Evolutionary conservation across 192 early-diverging fungal species (phyloP), one percentile per base, ranked within the genome.

Genomic region (Coemansia sp.): DNA sequence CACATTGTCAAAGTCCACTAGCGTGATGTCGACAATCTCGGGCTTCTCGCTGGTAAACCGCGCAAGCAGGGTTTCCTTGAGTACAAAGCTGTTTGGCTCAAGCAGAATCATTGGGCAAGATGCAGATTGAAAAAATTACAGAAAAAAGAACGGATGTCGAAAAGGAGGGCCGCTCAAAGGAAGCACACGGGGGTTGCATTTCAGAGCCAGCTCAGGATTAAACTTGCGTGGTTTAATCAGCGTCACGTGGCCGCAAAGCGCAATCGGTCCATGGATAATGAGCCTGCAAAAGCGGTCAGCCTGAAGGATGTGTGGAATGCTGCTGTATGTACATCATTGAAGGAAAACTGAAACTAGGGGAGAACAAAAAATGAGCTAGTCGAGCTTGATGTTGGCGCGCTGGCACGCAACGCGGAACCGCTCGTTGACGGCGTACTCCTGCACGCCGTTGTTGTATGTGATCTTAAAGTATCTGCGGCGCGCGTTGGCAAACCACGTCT

Each of bases 1-100:
- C 85, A n/a, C n/a, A n/a, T n/a, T n/a, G n/a, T n/a, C n/a, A n/a
- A 99, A 98, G 75, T 99, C 97, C 28, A 94, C 93, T 47, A 96
- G 82, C 32, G 82, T 90, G 64, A 94, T 85, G 65, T 89, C 84
- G 12, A 92, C 66, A 7, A 81, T 62, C 46, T 90, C 90, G 8
- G 77, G 78, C 69, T 91, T 89, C 46, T 86, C 85, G 60, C 84
- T 85, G 61, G 32, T 77, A 65, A 88, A 86, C 33, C 83, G 83
- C 31, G 82, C 64, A 40, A 82, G 49, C 31, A 88, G 77, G 10
- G 87, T 84, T 47, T 88, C 84, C 35, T 88, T 84, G 6, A 88
- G 65, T 51, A 86, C 81, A 46, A 58, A 76, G 63, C 76, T 82
- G 53, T 82, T 75, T 56, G 75, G 71, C 62, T 82, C 81, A 10